A percentile compares a stretch with the other conserved stretches of the same genome.
Evolutionary conservation across 192 early-diverging fungal genomes (phyloP).

Genomic region (Podila epigama): DNA sequence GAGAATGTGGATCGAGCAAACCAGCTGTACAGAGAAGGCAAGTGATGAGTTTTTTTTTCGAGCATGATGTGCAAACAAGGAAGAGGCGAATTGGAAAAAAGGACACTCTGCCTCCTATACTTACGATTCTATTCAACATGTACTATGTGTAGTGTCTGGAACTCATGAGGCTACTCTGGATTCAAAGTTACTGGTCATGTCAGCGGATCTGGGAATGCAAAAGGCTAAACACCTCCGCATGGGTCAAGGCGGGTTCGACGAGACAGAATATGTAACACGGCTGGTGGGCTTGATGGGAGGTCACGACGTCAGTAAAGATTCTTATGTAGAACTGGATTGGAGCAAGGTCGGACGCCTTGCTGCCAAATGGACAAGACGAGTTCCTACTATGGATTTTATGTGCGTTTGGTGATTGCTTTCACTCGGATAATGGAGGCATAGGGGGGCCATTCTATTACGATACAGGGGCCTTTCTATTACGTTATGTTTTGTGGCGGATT

Average conservation of each 20-base stretch:
- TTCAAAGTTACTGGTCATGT: slow-evolving; percentile 78
- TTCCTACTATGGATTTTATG: slow-evolving; percentile 81
- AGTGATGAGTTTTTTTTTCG: neutral
- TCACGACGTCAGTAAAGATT: slow-evolving; percentile 58
- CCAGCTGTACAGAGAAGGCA: slow-evolving; percentile 11
- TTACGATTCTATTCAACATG: neutral
- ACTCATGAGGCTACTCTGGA: slow-evolving; percentile 91
- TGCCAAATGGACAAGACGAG: slow-evolving; percentile 56
- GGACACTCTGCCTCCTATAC: neutral
- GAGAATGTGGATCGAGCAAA: slow-evolving; percentile 50
- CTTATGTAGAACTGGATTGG: slow-evolving; percentile 66
- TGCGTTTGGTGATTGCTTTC: too few relatives aligned
- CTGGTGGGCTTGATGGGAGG: slow-evolving; percentile 61
- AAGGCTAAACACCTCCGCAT: slow-evolving; percentile 80
- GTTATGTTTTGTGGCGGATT: neutral
- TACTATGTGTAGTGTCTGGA: slow-evolving; percentile 78
- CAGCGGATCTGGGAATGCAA: slow-evolving; percentile 77
- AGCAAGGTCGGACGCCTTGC: slow-evolving; percentile 61
- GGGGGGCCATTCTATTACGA: too few relatives aligned
- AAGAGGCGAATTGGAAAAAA: neutral
- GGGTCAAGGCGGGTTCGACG: slow-evolving; percentile 77
- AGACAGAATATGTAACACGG: slow-evolving; percentile 78
- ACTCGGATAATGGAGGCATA: too few relatives aligned
- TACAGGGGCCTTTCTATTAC: neutral
- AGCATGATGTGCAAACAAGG: neutral